These are phyloP conservation scores for Lipomyces kockii DNA, from an alignment of 805 yeast genomes.

Conservation along the genomic window DNA sequence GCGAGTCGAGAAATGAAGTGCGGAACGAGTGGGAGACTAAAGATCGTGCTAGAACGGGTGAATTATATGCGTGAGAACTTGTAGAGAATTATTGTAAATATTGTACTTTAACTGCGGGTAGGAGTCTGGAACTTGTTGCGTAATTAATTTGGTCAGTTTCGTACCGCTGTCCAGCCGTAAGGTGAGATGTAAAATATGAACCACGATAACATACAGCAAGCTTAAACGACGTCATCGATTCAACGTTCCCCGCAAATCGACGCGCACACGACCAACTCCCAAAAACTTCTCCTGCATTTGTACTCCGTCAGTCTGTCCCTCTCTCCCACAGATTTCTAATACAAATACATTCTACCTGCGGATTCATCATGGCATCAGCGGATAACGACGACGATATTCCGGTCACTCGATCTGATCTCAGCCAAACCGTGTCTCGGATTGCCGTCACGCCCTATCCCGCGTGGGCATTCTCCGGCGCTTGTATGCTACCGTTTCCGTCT, in stretches of 20 bases:
- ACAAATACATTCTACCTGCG: background rate
- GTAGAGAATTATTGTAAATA: background rate
- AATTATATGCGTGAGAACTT: conserved; percentile 25
- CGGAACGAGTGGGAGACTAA: conserved; percentile 29
- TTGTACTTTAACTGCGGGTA: background rate
- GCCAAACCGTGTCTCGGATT: conserved; percentile 28
- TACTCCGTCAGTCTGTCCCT: background rate
- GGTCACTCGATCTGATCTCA: conserved; percentile 13
- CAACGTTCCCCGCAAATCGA: background rate
- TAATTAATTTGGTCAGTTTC: background rate
- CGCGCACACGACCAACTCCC: background rate
- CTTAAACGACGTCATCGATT: background rate
- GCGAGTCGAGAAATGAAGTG: conserved; percentile 36
- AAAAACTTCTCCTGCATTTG: too few species aligned
- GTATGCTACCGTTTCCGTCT: conserved; percentile 11
- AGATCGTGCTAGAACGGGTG: conserved; percentile 38
- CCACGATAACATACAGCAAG: background rate
- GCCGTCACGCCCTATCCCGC: conserved; percentile 37
- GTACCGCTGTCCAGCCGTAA: background rate
- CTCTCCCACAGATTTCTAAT: background rate
- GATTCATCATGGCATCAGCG: background rate
- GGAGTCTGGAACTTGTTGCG: background rate
- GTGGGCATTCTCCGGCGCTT: conserved; percentile 31
- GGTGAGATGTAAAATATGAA: too few species aligned
- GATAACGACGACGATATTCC: conserved; percentile 9